Evolutionary conservation across 2,329 filamentous ascomycete genomes (phyloP).

Genomic region (Cytospora piceae): DNA sequence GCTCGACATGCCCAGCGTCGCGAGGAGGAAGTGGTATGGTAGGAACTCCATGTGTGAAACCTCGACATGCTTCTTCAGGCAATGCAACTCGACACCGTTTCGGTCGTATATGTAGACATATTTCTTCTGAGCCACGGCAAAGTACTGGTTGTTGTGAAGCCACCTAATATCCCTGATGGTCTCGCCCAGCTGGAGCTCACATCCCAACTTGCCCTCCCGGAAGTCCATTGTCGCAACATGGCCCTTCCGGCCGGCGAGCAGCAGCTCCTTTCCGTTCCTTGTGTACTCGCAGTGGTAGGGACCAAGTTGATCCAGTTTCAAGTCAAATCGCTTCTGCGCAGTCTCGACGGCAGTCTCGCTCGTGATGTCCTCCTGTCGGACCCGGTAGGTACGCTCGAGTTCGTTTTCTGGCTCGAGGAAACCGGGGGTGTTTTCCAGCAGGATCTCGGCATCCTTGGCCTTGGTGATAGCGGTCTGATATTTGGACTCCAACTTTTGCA

Average conservation of each 20-base stretch:
- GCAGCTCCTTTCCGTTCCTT: constrained; percentile 81
- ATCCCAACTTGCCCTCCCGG: constrained; percentile 87
- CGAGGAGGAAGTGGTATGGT: constrained; percentile 92
- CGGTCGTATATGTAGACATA: constrained; percentile 96
- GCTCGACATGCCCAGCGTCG: constrained; percentile 80
- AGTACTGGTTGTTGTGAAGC: constrained; percentile 93
- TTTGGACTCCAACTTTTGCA: constrained; percentile 79
- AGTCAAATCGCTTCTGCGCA: constrained; percentile 89
- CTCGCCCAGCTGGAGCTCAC: constrained; percentile 88
- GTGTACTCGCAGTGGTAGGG: constrained; percentile 91
- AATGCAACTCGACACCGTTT: constrained; percentile 89
- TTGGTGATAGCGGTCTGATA: constrained; percentile 79
- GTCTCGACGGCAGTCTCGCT: constrained; percentile 77
- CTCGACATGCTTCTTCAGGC: constrained; percentile 86
- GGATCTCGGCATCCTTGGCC: constrained; percentile 93
- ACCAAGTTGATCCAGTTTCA: constrained; percentile 80
- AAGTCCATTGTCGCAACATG: constrained; percentile 98
- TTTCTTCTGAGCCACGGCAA: constrained; percentile 95
- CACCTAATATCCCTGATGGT: constrained; percentile 88
- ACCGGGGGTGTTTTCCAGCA: constrained; percentile 83
- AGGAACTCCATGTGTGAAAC: constrained; percentile 94
- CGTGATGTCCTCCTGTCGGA: constrained; percentile 84
- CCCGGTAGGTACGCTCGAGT: constrained; percentile 89
- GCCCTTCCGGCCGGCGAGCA: constrained; percentile 87
- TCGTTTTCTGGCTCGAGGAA: constrained; percentile 88